Conservation (phyloP, 352 stramenopile species). For the Phytopythium cucurbitacearum region DNA sequence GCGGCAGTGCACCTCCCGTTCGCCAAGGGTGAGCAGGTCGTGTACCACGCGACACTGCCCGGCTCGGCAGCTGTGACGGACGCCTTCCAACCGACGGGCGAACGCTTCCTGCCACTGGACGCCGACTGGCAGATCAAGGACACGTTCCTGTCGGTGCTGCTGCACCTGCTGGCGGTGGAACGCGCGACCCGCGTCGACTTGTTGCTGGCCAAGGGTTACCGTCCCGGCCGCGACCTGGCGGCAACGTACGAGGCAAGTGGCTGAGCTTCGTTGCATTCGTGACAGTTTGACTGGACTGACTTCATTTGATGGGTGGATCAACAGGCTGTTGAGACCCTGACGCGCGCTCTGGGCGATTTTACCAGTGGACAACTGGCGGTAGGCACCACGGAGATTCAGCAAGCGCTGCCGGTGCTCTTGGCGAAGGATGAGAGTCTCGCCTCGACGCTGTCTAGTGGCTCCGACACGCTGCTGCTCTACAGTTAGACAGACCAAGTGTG, state of each 20-base stretch:
- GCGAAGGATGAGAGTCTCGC: slow-evolving; percentile 22
- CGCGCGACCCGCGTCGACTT: slow-evolving; percentile 41
- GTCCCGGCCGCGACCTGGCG: slow-evolving; percentile 39
- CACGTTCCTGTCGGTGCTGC: slow-evolving; percentile 35
- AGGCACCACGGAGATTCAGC: slow-evolving; percentile 28
- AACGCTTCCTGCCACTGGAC: slow-evolving; percentile 18
- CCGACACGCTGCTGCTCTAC: slow-evolving; percentile 43
- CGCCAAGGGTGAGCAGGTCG: slow-evolving; percentile 36
- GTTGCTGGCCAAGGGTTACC: slow-evolving; percentile 61
- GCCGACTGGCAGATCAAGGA: slow-evolving; percentile 50
- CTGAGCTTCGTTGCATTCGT: not conserved
- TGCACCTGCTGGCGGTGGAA: slow-evolving; percentile 55
- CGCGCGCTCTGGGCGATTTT: slow-evolving; percentile 28
- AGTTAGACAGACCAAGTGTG: slow-evolving; percentile 19
- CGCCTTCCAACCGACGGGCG: slow-evolving; percentile 1
- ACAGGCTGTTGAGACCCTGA: slow-evolving; percentile 35
- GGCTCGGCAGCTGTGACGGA: not conserved
- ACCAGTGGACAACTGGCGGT: slow-evolving; percentile 24
- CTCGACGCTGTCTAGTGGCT: slow-evolving; percentile 6
- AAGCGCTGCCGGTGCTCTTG: slow-evolving; percentile 20
- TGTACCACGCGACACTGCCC: slow-evolving; percentile 37
- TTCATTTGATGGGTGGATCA: not conserved
- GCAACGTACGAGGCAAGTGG: slow-evolving; percentile 38
- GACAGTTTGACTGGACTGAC: not conserved
- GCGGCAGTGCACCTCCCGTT: slow-evolving; percentile 56